Evolutionary conservation across 2,329 filamentous ascomycete species (phyloP).

Genomic region (Fusarium sp.): DNA sequence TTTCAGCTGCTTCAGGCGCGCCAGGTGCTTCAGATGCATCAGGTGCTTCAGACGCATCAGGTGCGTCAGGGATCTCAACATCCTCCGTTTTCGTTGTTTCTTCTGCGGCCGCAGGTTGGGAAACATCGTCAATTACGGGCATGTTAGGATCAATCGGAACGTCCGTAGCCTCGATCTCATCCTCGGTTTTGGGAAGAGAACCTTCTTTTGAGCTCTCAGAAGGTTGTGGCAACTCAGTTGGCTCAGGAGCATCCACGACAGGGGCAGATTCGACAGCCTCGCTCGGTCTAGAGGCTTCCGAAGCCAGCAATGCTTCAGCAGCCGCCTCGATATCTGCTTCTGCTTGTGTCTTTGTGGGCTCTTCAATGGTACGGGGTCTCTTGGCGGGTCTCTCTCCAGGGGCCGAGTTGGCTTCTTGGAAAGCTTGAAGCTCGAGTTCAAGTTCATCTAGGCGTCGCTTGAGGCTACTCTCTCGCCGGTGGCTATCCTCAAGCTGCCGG

Average conservation of each 20-base stretch:
- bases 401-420: slow-evolving; percentile 24
- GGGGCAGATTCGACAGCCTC: not conserved
- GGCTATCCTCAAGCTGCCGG: slow-evolving; percentile 77
- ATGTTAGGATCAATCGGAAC: slow-evolving; percentile 23
- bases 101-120: slow-evolving; percentile 17
- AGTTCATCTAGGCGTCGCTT: slow-evolving; percentile 85
- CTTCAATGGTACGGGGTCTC: slow-evolving; percentile 39
- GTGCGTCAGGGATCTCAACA: slow-evolving; percentile 20
- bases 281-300: slow-evolving; percentile 9
- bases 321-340: slow-evolving; percentile 29
- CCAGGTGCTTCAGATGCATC: not conserved
- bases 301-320: slow-evolving; percentile 27
- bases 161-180: slow-evolving; percentile 5
- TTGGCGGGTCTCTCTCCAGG: slow-evolving; percentile 43
- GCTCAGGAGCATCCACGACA: not conserved
- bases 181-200: not conserved
- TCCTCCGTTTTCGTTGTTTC: slow-evolving; percentile 15
- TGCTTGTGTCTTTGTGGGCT: slow-evolving; percentile 23
- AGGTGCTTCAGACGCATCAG: not conserved
- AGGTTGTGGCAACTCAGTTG: not conserved
- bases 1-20: not conserved
- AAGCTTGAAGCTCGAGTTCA: slow-evolving; percentile 65
- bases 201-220: slow-evolving; percentile 11
- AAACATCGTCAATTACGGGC: slow-evolving; percentile 7
- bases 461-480: slow-evolving; percentile 81